Evolutionary conservation across 2,329 filamentous ascomycete genomes (phyloP), one percentile per base, ranked within the genome.

Genomic region (Leptographium galeiforme): DNA sequence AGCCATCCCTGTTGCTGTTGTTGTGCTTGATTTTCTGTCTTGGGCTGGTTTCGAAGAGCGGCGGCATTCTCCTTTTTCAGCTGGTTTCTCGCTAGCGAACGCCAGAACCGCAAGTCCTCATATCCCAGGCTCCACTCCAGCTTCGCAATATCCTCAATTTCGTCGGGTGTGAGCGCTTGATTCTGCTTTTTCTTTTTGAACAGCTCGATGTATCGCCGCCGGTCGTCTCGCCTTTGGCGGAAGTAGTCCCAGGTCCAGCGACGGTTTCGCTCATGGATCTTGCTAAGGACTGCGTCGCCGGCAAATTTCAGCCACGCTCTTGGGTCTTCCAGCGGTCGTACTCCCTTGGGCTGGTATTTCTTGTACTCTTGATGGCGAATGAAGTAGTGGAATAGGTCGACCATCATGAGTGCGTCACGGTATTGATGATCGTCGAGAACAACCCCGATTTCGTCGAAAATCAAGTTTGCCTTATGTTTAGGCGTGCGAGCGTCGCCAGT

Each of bases 391-490:
- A 99, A 98, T 3, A 97, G 75, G 65, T 99, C 93, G 2, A 97
- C 87, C 73, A 99, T 87, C 93, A 98, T 98, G 55, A 99, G 72
- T 6, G 85, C 89, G 69, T 99, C 93, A 34, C 94, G 86, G 65
- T 99, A 99, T 66, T 99, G 93, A 59, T 96, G 82, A 59, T 98
- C 91, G 61, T 99, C 94, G 36, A 99, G 77, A n/a, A 97, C 87
- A 58, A 99, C 84, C 50, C 94, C 93, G 55, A 99, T 90, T 64
- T 99, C 94, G 63, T 99, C 91, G 61, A 99, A 99, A 2, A 97
- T 72, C 18, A 98, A 71, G 41, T 86, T 87, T 33, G 90, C 88
- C 68, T 96, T 97, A 72, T 93, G 84, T 63, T 91, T 93, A 3
- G 93, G 87, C 16, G 79, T 76, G 54, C 87, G 82, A 33, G 79